phyloP scores from a whole-genome alignment of 129 eudicot species.

The Helichrysum umbraculigerum region DNA sequence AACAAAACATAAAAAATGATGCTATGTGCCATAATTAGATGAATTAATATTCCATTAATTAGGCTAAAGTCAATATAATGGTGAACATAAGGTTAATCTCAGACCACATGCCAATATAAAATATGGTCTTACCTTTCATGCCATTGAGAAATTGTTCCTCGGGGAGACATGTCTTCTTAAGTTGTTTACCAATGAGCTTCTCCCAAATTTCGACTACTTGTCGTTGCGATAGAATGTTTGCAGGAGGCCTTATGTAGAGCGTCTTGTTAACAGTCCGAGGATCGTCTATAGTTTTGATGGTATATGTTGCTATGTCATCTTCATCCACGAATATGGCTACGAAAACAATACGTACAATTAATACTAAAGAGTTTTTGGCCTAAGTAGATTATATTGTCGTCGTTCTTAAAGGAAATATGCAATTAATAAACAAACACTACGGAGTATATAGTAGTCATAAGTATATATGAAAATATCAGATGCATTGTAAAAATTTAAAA shows the following conservation, averaged over 20 bases:
- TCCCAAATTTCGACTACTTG: conserved; percentile 50
- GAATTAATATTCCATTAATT: too few species aligned
- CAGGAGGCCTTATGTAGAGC: conserved; percentile 41
- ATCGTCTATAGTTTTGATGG: conserved; percentile 50
- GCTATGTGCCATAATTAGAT: not conserved
- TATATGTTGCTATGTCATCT: conserved; percentile 51
- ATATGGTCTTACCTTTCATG: conserved; percentile 39
- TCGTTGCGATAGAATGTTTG: conserved; percentile 47
- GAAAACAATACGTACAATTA: not conserved
- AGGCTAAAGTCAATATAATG: not conserved
- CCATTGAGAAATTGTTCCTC: conserved; percentile 37
- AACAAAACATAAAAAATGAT: too few species aligned
- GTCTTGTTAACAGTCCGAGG: conserved; percentile 51
- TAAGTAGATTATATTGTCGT: too few species aligned
- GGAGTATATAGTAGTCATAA: too few species aligned
- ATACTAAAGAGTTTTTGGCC: too few species aligned
- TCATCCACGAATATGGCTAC: conserved; percentile 52
- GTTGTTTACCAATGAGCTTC: conserved; percentile 47
- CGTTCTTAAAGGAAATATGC: too few species aligned
- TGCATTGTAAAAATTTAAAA: too few species aligned
- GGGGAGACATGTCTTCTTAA: conserved; percentile 38
- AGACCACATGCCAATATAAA: not conserved
- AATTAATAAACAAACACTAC: too few species aligned
- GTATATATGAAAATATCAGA: too few species aligned
- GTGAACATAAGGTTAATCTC: not conserved